Base-by-base conservation (phyloP, 1,284 basidiomycete species). In the Peniophora sp. region DNA sequence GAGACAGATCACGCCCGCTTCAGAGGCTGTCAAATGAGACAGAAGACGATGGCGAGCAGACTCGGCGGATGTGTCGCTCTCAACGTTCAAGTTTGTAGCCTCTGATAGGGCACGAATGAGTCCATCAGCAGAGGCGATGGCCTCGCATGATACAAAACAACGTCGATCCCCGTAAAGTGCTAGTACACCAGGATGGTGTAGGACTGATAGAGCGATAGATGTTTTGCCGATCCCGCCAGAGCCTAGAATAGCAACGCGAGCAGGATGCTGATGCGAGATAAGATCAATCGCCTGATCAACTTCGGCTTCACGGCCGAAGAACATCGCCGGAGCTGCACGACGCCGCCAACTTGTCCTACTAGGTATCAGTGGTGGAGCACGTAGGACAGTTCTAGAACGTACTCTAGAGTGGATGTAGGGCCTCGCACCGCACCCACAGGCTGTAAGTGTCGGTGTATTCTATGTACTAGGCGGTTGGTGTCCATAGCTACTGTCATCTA, bases 191-290 rank as follows among this genome's bases (percentile, higher is more conserved):
- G 52, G 44, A 23, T 64, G 47, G 8, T 64, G 53, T 35, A 68
- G 54, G 1, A 63, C 59, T 3, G 61, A 55, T 0, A 62, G 55
- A 1, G 67, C 62, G 6, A 62, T 51, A 0, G 64, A 59, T 0
- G 68, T 70, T 51, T 70, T 70, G 0, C 68, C 68, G 51, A 68
- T 69, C 0, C 68, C 67, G 1, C 67, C 66, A 3, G 60, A 53
- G 3, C 68, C 68, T 14, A 62, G 53, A 18, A 69, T 54, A 24
- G 57, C 61, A 5, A 67, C 36, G 36, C 54, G 53, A 15, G 41
- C 18, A 17, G 27, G 24, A 11, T 3, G 3, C 43, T 32, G 15
- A n/a, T 36, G 8, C 43, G 12, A n/a, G 20, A 55, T 44, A 6
- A 24, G 27, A 18, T 36, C 20, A 6, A 50, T 27, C 6, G 37